Base-by-base conservation (phyloP, 139 green algal genomes). In the Asterochloris sp. region DNA sequence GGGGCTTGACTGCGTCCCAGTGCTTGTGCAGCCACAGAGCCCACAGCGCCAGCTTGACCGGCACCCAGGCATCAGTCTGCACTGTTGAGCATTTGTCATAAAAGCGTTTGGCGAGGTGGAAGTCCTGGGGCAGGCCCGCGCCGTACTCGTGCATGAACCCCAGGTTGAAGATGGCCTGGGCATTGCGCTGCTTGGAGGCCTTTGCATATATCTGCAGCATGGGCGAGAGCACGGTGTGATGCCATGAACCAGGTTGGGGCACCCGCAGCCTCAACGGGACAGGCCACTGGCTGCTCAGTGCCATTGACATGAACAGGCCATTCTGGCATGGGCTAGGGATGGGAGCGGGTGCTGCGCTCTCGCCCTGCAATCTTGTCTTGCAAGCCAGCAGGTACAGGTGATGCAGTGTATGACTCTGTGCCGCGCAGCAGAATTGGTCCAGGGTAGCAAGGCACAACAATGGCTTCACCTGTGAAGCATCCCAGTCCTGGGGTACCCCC, bases 131-230 rank as follows among this genome's bases (percentile, higher is more conserved):
- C 69, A 98, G 86, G 10, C 96, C 96, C 63, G 91, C 88, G 9
- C 96, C 96, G 82, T 89, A 94, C 89, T 98, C 89, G 83, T 99
- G 93, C 92, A 97, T 96, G 84, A 90, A 96, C 21, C 95, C 96
- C 24, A 99, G 86, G 88, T 99, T 98, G 90, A 98, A 99, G 84
- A 97, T 91, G 26, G 96, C 95, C 84, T 98, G 92, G 11, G 91
- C 69, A 54, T 75, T 89, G 66, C 90, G 80, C 21, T 92, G 75
- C n/a, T 77, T 83, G 26, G 76, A 76, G 10, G 89, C 89, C 38
- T 83, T 78, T n/a, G 66, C 71, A 63, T 93, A 93, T 64, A 87
- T 74, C 80, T 85, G 83, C 61, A 69, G 24, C 69, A 63, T 62
- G 71, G 24, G 38, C 38, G 6, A 54, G 38, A n/a, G 66, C 66